Evolutionary conservation across 495 filamentous ascomycete genomes (phyloP).

Genomic region (Echria macrotheca): DNA sequence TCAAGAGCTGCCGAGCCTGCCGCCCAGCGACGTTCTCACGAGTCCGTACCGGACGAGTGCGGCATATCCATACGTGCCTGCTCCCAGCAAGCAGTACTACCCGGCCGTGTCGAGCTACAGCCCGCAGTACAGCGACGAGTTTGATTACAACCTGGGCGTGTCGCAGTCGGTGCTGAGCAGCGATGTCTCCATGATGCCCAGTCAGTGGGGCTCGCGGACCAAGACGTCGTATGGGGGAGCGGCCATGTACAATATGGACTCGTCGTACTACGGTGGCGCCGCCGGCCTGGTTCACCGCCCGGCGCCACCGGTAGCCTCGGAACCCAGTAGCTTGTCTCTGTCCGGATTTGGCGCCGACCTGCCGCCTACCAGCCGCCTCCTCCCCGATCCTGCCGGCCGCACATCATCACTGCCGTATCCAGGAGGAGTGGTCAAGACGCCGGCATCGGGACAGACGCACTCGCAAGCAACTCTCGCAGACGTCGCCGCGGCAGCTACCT

Average conservation of each 20-base stretch:
- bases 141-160: conserved; percentile 34
- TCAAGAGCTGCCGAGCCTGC: conserved; percentile 22
- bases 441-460: conserved; percentile 9
- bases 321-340: conserved; percentile 33
- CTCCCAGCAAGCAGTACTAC: conserved; percentile 32
- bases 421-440: conserved; percentile 17
- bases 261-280: conserved; percentile 23
- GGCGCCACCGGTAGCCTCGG: conserved; percentile 21
- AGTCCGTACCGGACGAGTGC: conserved; percentile 20
- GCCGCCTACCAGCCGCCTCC: conserved; percentile 32
- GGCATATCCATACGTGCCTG: conserved; percentile 22
- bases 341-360: conserved; percentile 37
- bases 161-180: conserved; percentile 26
- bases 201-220: conserved; percentile 26
- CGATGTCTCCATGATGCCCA: conserved; percentile 28
- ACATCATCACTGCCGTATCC: conserved; percentile 25
- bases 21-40: conserved; percentile 25
- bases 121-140: conserved; percentile 30
- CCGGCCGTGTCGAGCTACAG: conserved; percentile 30
- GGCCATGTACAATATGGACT: conserved; percentile 23
- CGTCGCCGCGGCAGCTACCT: conserved; percentile 19
- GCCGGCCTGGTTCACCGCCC: conserved; percentile 32
- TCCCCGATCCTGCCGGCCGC: conserved; percentile 31
- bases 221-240: conserved; percentile 20
- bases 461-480: conserved; percentile 17